A percentile compares a stretch with the other conserved stretches of the same genome.
phyloP scores from a whole-genome alignment of 768 basidiomycete species.

The Coprinellus micaceus region DNA sequence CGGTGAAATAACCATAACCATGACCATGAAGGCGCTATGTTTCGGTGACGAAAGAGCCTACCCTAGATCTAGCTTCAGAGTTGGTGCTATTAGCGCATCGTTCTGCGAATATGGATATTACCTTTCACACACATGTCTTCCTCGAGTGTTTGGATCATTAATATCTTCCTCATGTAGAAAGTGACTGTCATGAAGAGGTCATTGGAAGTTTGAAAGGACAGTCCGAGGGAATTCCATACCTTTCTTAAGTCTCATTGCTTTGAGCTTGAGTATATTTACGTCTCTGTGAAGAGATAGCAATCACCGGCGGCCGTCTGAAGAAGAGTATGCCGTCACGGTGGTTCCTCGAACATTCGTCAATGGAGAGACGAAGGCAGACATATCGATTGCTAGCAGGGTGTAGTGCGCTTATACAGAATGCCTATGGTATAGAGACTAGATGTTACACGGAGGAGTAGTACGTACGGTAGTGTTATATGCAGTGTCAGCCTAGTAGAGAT shows the following conservation, averaged over 20 bases:
- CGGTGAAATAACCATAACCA: no score
- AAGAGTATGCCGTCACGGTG: no score
- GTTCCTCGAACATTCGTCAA: no score
- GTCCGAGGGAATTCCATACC: neutral
- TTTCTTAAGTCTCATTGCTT: neutral
- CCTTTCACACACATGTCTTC: conserved; percentile 2
- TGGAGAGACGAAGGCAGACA: no score
- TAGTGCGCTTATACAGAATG: neutral
- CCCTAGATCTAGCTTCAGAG: no score
- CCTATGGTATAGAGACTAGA: neutral
- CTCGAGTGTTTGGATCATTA: conserved; percentile 5
- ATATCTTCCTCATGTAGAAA: conserved; percentile 3
- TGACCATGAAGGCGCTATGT: no score
- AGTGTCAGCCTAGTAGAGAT: neutral
- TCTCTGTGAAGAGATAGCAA: neutral
- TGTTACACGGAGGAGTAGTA: conserved; percentile 1
- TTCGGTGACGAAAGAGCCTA: no score
- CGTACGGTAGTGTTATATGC: neutral
- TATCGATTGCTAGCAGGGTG: no score
- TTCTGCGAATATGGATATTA: no score
- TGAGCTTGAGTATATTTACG: neutral
- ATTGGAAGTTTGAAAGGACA: neutral
- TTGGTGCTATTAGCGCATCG: no score
- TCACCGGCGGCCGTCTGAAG: no score
- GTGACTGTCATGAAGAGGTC: neutral